Conservation (phyloP, 2,329 filamentous ascomycete genomes). For the Cordyceps cateniannulata region DNA sequence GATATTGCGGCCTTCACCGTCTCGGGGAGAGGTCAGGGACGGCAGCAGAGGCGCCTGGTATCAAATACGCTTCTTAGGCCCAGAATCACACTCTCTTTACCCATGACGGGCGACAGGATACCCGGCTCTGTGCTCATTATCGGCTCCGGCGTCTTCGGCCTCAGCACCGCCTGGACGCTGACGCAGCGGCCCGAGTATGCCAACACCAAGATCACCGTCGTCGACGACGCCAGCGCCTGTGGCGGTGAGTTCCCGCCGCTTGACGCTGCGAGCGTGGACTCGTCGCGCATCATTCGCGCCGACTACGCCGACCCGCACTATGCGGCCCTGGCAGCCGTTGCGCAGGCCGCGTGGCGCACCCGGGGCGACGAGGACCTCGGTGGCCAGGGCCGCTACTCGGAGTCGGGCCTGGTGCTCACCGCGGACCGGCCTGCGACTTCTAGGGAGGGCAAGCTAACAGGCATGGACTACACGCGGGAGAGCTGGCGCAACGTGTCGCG, state of each 20-base stretch:
- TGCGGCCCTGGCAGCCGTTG: conserved; percentile 62
- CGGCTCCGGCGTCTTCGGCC: conserved; percentile 61
- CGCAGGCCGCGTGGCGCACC: conserved; percentile 64
- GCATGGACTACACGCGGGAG: conserved; percentile 51
- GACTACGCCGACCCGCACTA: conserved; percentile 83
- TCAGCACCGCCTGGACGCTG: conserved; percentile 60
- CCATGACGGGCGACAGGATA: conserved; percentile 17
- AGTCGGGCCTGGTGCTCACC: conserved; percentile 62
- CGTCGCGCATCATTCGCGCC: conserved; percentile 56
- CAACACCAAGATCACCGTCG: conserved; percentile 48
- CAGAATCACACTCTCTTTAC: not conserved
- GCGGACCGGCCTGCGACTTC: conserved; percentile 37
- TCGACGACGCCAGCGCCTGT: conserved; percentile 43
- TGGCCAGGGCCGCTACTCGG: conserved; percentile 59
- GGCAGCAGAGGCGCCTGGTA: not conserved
- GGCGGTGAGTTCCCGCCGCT: conserved; percentile 50
- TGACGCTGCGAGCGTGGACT: conserved; percentile 56
- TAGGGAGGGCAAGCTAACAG: conserved; percentile 32
- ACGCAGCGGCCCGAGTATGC: conserved; percentile 52
- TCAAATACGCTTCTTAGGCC: not conserved
- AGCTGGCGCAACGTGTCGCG: conserved; percentile 56
- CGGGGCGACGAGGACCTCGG: conserved; percentile 49
- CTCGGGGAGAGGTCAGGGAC: not conserved
- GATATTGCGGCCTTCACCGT: not conserved
- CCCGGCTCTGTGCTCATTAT: conserved; percentile 57